These are phyloP conservation scores for Primulina tabacum DNA, from an alignment of 257 asterid genomes.

Conservation along the genomic window DNA sequence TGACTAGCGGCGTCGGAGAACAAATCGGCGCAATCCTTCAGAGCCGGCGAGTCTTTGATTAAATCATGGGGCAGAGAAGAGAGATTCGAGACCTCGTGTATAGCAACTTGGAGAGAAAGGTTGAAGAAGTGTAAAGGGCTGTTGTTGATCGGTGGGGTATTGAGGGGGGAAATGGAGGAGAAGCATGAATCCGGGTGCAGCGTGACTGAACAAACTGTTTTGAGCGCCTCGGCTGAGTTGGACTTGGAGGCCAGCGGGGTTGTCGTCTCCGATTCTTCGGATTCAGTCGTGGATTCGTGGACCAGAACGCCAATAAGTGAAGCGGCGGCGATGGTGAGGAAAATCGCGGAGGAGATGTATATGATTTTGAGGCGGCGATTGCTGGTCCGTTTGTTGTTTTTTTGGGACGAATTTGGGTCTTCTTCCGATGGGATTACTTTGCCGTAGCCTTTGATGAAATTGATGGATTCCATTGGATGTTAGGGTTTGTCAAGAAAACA, in stretches of 20 bases:
- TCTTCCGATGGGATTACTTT: conserved; percentile 40
- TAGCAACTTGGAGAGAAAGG: conserved; percentile 57
- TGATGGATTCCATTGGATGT: conserved; percentile 42
- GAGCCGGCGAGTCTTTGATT: conserved; percentile 43
- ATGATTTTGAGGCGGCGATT: conserved; percentile 26
- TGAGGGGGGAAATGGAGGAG: conserved; percentile 58
- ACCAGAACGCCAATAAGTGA: conserved; percentile 34
- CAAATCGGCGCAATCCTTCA: conserved; percentile 60
- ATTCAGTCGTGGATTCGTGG: conserved; percentile 38
- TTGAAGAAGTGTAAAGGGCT: conserved; percentile 62
- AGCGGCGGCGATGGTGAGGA: conserved; percentile 34
- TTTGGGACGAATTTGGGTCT: conserved; percentile 20
- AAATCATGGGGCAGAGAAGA: conserved; percentile 34
- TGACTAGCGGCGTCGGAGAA: conserved; percentile 68
- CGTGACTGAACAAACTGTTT: conserved; percentile 69
- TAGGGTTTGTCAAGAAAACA: too few relatives aligned
- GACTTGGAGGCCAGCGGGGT: conserved; percentile 40
- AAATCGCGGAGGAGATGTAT: conserved; percentile 31
- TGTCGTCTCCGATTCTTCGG: conserved; percentile 28
- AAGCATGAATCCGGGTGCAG: conserved; percentile 69
- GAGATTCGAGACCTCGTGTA: conserved; percentile 37
- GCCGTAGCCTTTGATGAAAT: conserved; percentile 58
- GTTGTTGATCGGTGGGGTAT: conserved; percentile 40
- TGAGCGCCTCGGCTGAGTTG: conserved; percentile 51
- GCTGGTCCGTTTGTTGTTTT: not conserved